Conservation (phyloP, 2,329 filamentous ascomycete genomes). For the Epicoccum sorghinum region DNA sequence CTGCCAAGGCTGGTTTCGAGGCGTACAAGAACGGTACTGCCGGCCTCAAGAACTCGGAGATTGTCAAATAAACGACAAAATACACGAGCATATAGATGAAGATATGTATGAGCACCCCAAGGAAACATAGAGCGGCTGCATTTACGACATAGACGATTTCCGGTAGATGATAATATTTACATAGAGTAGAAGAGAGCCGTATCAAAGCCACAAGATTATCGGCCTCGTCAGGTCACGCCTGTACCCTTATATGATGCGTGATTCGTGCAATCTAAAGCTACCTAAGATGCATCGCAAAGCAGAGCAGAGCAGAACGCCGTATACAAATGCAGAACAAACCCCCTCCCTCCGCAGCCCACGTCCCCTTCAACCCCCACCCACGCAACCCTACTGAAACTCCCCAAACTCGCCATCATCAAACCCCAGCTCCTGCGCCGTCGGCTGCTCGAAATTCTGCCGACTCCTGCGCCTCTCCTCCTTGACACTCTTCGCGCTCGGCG, state of each 20-base stretch:
- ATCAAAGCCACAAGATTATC: too few species aligned
- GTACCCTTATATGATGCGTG: too few species aligned
- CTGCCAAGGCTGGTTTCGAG: conserved; percentile 62
- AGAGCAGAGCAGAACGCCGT: too few species aligned
- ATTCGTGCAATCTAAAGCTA: too few species aligned
- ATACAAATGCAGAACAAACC: too few species aligned
- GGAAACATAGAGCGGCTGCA: neutral
- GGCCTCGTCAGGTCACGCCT: too few species aligned
- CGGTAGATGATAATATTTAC: conserved; percentile 16
- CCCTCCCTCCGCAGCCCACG: too few species aligned
- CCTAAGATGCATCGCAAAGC: too few species aligned
- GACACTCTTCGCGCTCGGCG: conserved; percentile 67
- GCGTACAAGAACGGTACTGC: conserved; percentile 55
- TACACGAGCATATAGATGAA: neutral
- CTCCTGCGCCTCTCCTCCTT: conserved; percentile 65
- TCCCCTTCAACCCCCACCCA: too few species aligned
- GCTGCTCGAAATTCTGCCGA: conserved; percentile 51
- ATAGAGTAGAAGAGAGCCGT: neutral
- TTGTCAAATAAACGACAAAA: conserved; percentile 22
- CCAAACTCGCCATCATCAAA: conserved; percentile 91
- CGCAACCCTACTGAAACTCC: conserved; percentile 66
- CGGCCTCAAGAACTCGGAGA: conserved; percentile 32
- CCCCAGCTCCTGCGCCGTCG: conserved; percentile 66
- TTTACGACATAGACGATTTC: conserved; percentile 17
- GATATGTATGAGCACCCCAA: neutral